Percentiles rank a stretch among this genome's conserved stretches.
Conservation (phyloP, 371 early-diverging fungal genomes). For the Haplosporangium sp. region DNA sequence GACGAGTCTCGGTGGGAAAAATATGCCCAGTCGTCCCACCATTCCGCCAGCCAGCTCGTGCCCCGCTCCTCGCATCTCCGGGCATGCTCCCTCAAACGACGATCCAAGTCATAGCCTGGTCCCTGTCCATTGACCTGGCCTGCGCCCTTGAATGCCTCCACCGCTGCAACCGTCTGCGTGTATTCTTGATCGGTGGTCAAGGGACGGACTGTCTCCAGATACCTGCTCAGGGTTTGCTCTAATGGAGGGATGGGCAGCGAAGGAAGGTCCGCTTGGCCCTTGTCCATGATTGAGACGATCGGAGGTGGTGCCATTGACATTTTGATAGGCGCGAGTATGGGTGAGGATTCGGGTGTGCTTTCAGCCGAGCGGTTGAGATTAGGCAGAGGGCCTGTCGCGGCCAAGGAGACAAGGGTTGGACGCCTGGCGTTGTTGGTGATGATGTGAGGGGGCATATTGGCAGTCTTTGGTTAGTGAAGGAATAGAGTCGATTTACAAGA, state of each 20-base stretch:
- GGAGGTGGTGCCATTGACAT: conserved; percentile 5
- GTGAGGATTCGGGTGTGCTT: conserved; percentile 36
- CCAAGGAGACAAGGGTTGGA: conserved; percentile 36
- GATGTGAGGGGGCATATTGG: conserved; percentile 29
- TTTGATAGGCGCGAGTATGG: conserved; percentile 6
- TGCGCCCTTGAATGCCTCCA: conserved; percentile 71
- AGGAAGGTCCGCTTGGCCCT: conserved; percentile 70
- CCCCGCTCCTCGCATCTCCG: conserved; percentile 60
- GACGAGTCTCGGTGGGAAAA: conserved; percentile 53
- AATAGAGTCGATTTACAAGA: neutral
- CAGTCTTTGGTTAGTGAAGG: neutral
- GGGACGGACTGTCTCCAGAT: conserved; percentile 81
- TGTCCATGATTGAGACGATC: conserved; percentile 61
- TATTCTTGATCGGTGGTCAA: conserved; percentile 78
- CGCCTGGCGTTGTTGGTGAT: conserved; percentile 7
- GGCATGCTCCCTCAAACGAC: conserved; percentile 75
- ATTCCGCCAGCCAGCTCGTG: conserved; percentile 47
- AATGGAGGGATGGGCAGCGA: conserved; percentile 91
- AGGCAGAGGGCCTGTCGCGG: conserved; percentile 38
- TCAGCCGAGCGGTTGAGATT: conserved; percentile 47
- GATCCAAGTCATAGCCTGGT: conserved; percentile 82
- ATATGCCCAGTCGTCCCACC: conserved; percentile 57
- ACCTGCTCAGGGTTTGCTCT: conserved; percentile 80
- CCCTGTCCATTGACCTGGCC: conserved; percentile 1
- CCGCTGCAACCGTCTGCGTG: conserved; percentile 67